Conservation (phyloP, 441 rosid genomes). For the California macrophylla region DNA sequence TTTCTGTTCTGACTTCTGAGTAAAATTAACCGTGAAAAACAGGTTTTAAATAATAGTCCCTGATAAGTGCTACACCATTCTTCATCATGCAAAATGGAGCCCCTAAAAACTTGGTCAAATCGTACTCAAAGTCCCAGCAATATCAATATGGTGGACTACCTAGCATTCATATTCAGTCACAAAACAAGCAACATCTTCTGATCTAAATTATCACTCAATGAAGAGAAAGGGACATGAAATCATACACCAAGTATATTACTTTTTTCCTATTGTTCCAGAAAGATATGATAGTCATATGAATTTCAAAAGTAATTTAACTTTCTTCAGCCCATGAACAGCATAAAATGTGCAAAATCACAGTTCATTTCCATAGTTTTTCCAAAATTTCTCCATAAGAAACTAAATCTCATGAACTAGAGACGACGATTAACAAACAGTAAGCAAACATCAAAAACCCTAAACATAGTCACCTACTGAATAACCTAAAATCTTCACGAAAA, state of each 20-base stretch:
- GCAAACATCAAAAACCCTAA: constrained; percentile 7
- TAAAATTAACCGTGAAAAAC: background rate
- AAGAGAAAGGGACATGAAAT: background rate
- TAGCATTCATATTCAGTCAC: background rate
- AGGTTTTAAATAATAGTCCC: background rate
- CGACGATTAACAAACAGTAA: background rate
- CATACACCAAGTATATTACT: background rate
- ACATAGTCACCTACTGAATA: background rate
- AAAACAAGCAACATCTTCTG: background rate
- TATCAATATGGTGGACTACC: background rate
- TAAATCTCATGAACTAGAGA: background rate
- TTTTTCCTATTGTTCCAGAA: background rate
- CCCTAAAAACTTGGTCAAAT: background rate
- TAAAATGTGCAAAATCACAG: background rate
- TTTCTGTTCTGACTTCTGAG: background rate
- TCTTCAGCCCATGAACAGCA: background rate
- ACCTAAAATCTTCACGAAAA: background rate
- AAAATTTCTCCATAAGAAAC: background rate
- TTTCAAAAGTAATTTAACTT: background rate
- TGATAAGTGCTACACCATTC: background rate
- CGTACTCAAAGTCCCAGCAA: background rate
- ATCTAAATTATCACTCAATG: background rate
- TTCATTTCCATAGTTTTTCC: background rate
- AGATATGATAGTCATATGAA: background rate
- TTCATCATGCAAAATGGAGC: background rate